Evolutionary conservation across 2,329 filamentous ascomycete species (phyloP), one percentile per base, ranked within the genome.

Genomic region (Fusarium pseudocircinatum): DNA sequence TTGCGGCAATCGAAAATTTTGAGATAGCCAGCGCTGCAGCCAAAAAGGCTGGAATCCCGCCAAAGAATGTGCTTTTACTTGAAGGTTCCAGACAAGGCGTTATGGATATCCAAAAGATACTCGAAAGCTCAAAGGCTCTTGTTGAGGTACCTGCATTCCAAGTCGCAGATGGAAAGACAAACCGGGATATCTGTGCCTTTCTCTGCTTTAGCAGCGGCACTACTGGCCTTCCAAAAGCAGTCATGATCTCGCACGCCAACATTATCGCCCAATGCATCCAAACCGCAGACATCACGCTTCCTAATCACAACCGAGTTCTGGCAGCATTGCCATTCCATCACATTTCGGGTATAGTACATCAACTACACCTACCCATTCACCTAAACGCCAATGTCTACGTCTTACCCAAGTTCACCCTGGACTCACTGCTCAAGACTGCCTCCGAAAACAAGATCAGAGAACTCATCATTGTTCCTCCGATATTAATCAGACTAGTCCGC

Each of bases 271-370:
- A 77, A 50, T 71, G 66, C 40, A 50, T 70, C 2, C 75, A 77
- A 39, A 22, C 76, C 6, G 24, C 37, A 5, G 56, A 60, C n/a
- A 43, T 71, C 9, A 60, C 72, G 1, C 49, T 52, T 8, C 26
- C 44, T 7, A 39, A 46, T 12, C 66, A 67, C 22, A 67, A 62
- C 1, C 64, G 56, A 7, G 53, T 75, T 14, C 62, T 79, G 7
- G 74, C 74, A 11, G 50, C 72, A 2, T 56, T 80, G 7, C 80
- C 79, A 18, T 62, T 79, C 1, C 78, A 74, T 58, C 79, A 81
- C 40, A 79, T 73, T 58, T 76, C 63, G 1, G 61, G 61, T 13
- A 63, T 63, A 18, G 18, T 50, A 6, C 61, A 63, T 62, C 57
- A 63, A 14, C 22, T 63, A 15, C 61, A 63, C 20, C 30, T 63